Evolutionary conservation across 139 green algal species (phyloP).

Genomic region (Tetraselmis chui): DNA sequence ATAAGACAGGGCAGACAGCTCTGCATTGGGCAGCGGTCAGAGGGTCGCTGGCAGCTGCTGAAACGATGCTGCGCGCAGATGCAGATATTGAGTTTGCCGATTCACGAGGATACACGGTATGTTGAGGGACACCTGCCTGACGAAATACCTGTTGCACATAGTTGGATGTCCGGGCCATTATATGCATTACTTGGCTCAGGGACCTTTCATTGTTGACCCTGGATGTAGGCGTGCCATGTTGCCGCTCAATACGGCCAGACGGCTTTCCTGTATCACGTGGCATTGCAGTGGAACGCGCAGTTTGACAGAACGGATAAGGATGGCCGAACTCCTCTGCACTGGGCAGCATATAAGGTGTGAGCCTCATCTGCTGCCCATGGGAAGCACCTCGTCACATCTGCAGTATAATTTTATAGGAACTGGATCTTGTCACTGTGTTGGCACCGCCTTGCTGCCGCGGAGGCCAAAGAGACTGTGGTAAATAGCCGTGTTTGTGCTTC

Average conservation of each 20-base stretch:
- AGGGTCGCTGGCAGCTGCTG: slow-evolving; percentile 61
- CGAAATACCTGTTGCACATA: no score
- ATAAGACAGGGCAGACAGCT: slow-evolving; percentile 69
- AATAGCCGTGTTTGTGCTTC: slow-evolving; percentile 10
- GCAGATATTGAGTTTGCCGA: slow-evolving; percentile 36
- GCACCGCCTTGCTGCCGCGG: no score
- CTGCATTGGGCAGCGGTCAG: slow-evolving; percentile 83
- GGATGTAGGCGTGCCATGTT: slow-evolving; percentile 53
- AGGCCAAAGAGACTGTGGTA: no score
- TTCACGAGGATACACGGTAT: slow-evolving; percentile 60
- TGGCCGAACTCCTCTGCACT: slow-evolving; percentile 72
- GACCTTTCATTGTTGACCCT: slow-evolving; percentile 14
- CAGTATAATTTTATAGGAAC: no score
- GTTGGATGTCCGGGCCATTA: background rate
- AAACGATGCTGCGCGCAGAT: slow-evolving; percentile 57
- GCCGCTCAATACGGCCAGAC: slow-evolving; percentile 95
- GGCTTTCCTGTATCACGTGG: slow-evolving; percentile 81
- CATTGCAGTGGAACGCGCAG: slow-evolving; percentile 76
- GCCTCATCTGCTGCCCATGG: no score
- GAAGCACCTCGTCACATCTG: no score
- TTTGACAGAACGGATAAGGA: slow-evolving; percentile 66
- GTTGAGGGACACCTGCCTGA: slow-evolving; percentile 15
- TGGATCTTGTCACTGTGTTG: no score
- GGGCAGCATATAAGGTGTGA: slow-evolving; percentile 83
- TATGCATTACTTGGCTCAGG: background rate